These are phyloP conservation scores for Xylaria sp. DNA, from an alignment of 2,329 filamentous ascomycete species.

Conservation along the genomic window DNA sequence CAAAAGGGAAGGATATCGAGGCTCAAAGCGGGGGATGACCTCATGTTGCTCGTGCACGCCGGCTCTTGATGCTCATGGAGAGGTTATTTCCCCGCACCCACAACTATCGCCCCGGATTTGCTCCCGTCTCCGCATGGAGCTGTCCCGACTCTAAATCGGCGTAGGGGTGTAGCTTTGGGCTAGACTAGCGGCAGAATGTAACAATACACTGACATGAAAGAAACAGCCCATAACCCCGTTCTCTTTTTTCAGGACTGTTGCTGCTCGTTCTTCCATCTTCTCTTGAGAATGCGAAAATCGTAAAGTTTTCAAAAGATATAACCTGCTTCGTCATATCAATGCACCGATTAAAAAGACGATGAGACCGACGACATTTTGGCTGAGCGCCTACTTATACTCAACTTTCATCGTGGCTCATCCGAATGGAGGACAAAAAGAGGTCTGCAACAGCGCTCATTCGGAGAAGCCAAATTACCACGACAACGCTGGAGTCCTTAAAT, in stretches of 20 bases:
- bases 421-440: neutral
- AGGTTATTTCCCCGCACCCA: slow-evolving; percentile 19
- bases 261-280: neutral
- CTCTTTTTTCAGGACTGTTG: neutral
- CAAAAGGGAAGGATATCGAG: slow-evolving; percentile 7
- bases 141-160: neutral
- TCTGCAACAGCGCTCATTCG: neutral
- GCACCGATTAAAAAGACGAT: no score
- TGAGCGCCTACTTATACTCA: slow-evolving; percentile 11
- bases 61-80: neutral
- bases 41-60: neutral
- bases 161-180: neutral
- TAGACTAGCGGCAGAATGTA: neutral
- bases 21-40: neutral
- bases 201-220: neutral
- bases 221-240: neutral
- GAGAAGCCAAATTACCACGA: slow-evolving; percentile 35
- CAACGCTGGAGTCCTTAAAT: slow-evolving; percentile 39
- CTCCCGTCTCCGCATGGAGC: slow-evolving; percentile 9
- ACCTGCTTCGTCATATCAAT: neutral
- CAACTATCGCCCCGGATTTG: neutral
- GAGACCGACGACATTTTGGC: slow-evolving; percentile 13
- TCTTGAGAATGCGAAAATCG: no score
- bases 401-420: slow-evolving; percentile 3
- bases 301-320: neutral